These are phyloP conservation scores for Rhizoclosmatium globosum DNA, from an alignment of 192 early-diverging fungal species.

Conservation along the genomic window DNA sequence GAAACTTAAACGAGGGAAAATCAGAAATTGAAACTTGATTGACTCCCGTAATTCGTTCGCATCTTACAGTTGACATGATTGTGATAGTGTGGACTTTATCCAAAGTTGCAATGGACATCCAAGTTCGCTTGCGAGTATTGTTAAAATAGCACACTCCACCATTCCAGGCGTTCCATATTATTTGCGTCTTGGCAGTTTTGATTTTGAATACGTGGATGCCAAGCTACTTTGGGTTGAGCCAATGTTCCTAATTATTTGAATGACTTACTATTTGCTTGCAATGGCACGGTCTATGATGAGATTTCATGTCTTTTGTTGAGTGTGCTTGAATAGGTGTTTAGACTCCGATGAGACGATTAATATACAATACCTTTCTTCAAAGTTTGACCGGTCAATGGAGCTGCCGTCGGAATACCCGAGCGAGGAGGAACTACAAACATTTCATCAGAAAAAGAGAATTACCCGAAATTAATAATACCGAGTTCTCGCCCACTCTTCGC, in stretches of 20 bases:
- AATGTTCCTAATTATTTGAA: not conserved
- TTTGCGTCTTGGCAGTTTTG: not conserved
- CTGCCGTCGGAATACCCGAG: too few species aligned
- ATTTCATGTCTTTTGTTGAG: not conserved
- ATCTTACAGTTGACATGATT: not conserved
- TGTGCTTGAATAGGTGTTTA: too few species aligned
- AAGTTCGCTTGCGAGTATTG: not conserved
- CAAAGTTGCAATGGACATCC: not conserved
- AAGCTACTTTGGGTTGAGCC: not conserved
- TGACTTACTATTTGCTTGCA: not conserved
- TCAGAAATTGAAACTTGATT: not conserved
- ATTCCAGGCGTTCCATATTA: not conserved
- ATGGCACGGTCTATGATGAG: not conserved
- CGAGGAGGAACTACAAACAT: too few species aligned
- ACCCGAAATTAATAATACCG: too few species aligned
- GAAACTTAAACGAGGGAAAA: not conserved
- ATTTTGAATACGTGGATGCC: not conserved
- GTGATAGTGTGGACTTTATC: not conserved
- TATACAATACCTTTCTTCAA: too few species aligned
- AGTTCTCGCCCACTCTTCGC: too few species aligned
- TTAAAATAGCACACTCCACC: conserved; percentile 1
- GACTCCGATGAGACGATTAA: too few species aligned
- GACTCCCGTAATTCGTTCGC: not conserved
- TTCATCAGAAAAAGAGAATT: too few species aligned
- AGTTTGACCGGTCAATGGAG: too few species aligned